phyloP scores from a whole-genome alignment of 2,329 filamentous ascomycete species.

The Gremmenia infestans region DNA sequence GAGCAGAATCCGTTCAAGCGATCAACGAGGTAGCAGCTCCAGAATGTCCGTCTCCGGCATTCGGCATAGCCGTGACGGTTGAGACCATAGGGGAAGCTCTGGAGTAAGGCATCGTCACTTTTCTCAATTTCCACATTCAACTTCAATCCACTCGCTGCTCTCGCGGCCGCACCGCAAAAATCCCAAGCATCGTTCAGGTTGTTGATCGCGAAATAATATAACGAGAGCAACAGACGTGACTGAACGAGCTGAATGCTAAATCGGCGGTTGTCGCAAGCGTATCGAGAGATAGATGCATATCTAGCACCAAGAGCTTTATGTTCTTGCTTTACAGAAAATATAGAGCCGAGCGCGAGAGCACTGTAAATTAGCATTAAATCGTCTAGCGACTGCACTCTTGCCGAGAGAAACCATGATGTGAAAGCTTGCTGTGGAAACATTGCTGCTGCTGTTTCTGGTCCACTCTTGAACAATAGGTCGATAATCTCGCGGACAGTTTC shows the following conservation, averaged over 20 bases:
- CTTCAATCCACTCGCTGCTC: constrained; percentile 53
- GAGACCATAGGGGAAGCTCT: constrained; percentile 52
- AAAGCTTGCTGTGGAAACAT: constrained; percentile 53
- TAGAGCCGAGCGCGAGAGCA: constrained; percentile 51
- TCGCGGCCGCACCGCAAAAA: constrained; percentile 56
- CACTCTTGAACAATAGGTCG: constrained; percentile 51
- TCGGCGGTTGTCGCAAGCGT: constrained; percentile 48
- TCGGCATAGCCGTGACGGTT: constrained; percentile 56
- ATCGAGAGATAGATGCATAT: constrained; percentile 52
- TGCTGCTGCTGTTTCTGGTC: constrained; percentile 49
- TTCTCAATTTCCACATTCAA: constrained; percentile 58
- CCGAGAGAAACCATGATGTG: constrained; percentile 46
- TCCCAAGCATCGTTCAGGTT: constrained; percentile 59
- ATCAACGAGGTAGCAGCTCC: constrained; percentile 67
- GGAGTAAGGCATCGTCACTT: constrained; percentile 36
- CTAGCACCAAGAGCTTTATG: constrained; percentile 40
- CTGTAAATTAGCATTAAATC: constrained; percentile 58
- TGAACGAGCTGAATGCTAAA: constrained; percentile 62
- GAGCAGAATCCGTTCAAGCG: constrained; percentile 57
- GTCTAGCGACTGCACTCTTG: constrained; percentile 41
- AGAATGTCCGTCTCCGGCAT: constrained; percentile 65
- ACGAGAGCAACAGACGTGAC: constrained; percentile 58
- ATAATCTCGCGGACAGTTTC: constrained; percentile 46
- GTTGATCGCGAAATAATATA: constrained; percentile 60
- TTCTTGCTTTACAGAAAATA: constrained; percentile 46